Evolutionary conservation across 768 basidiomycete genomes (phyloP).

Genomic region (Mycena filopes): DNA sequence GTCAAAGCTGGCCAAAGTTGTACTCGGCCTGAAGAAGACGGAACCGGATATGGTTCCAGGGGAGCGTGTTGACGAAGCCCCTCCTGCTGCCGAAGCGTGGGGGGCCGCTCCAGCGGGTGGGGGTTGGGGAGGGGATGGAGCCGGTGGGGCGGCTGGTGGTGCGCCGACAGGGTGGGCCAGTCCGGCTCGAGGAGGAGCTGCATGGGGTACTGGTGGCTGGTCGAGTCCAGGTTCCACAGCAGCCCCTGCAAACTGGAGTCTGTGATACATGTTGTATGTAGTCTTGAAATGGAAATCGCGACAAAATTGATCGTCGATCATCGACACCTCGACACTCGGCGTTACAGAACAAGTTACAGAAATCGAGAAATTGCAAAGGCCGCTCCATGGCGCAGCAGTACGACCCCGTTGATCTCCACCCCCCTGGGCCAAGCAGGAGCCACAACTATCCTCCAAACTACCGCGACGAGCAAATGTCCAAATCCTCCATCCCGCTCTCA

Average conservation of each 20-base stretch:
- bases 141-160: background rate
- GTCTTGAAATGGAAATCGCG: background rate
- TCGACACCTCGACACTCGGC: too few relatives aligned
- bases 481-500: slow-evolving; percentile 24
- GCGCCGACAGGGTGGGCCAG: slow-evolving; percentile 35
- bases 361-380: too few relatives aligned
- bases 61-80: slow-evolving; percentile 26
- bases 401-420: slow-evolving; percentile 13
- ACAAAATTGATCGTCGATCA: background rate
- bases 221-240: slow-evolving; percentile 61
- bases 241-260: slow-evolving; percentile 68
- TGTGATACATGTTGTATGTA: slow-evolving; percentile 36
- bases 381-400: slow-evolving; percentile 12
- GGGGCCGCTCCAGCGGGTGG: slow-evolving; percentile 40
- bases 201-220: slow-evolving; percentile 55
- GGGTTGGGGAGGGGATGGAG: slow-evolving; percentile 35
- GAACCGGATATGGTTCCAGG: slow-evolving; percentile 61
- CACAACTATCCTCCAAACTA: slow-evolving; percentile 20
- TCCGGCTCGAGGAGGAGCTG: slow-evolving; percentile 28
- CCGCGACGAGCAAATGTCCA: slow-evolving; percentile 13
- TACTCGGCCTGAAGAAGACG: slow-evolving; percentile 76
- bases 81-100: slow-evolving; percentile 38
- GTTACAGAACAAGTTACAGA: too few relatives aligned
- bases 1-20: slow-evolving; percentile 82
- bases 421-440: slow-evolving; percentile 3